Percentiles rank a stretch among this genome's conserved stretches.
Evolutionary conservation across 192 early-diverging fungal genomes (phyloP).

Genomic region (Entophlyctis luteolus): DNA sequence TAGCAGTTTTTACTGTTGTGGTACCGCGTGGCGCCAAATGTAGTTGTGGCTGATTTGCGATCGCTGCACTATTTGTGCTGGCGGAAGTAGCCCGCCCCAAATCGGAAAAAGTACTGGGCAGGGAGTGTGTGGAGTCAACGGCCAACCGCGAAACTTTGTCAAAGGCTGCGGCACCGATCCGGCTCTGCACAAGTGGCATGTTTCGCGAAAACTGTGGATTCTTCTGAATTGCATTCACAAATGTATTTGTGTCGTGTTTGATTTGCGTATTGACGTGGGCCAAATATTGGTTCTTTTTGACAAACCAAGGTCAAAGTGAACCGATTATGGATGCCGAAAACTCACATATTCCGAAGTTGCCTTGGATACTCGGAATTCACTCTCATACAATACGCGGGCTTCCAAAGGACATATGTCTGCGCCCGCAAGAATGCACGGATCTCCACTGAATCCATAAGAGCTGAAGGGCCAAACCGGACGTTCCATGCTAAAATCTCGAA

Average conservation of each 20-base stretch:
- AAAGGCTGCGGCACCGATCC: neutral
- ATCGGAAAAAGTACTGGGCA: neutral
- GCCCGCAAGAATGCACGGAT: slow-evolving; percentile 6
- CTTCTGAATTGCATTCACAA: neutral
- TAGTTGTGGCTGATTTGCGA: neutral
- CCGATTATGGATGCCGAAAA: neutral
- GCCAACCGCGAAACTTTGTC: neutral
- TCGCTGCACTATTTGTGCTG: neutral
- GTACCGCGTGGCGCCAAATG: neutral
- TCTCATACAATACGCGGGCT: neutral
- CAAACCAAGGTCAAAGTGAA: neutral
- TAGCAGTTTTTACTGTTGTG: neutral
- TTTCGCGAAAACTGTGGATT: neutral
- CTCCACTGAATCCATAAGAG: slow-evolving; percentile 5
- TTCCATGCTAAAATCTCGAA: slow-evolving; percentile 3
- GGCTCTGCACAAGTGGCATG: neutral
- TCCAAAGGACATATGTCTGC: slow-evolving; percentile 10
- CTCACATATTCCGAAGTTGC: neutral
- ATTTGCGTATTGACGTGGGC: neutral
- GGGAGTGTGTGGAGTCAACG: neutral
- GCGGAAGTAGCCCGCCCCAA: neutral
- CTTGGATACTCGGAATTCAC: neutral
- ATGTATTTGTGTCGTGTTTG: neutral
- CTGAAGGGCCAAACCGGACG: slow-evolving; percentile 6
- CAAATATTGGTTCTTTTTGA: slow-evolving; percentile 4